Percentiles rank a stretch among this genome's conserved stretches.
Evolutionary conservation across 1,284 basidiomycete genomes (phyloP).

Genomic region (Testicularia cyperi): DNA sequence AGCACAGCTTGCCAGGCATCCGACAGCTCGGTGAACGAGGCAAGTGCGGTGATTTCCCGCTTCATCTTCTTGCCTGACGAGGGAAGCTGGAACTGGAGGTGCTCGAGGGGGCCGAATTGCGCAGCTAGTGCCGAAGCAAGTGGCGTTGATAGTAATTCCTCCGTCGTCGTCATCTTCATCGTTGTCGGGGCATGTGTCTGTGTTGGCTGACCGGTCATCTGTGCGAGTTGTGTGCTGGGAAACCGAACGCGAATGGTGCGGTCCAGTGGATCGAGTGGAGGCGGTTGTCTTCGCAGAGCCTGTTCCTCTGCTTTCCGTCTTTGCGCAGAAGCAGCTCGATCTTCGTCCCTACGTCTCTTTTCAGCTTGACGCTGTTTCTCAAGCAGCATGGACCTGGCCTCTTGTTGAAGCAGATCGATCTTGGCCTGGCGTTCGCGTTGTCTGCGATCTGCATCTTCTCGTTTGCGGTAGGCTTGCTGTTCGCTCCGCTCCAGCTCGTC

Average conservation of each 20-base stretch:
- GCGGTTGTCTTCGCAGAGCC: slow-evolving; percentile 13
- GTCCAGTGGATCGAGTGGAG: slow-evolving; percentile 39
- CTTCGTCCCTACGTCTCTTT: slow-evolving; percentile 13
- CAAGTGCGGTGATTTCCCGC: slow-evolving; percentile 42
- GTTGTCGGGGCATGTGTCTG: no score
- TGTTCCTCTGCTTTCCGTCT: slow-evolving; percentile 12
- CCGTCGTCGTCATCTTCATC: not conserved
- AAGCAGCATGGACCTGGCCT: slow-evolving; percentile 26
- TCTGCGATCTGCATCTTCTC: slow-evolving; percentile 61
- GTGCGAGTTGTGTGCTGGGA: slow-evolving; percentile 29
- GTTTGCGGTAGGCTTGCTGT: slow-evolving; percentile 68
- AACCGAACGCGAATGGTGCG: slow-evolving; percentile 45
- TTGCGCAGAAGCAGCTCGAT: slow-evolving; percentile 6
- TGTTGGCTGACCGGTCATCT: slow-evolving; percentile 27
- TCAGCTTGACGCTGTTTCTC: slow-evolving; percentile 10
- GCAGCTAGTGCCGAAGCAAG: slow-evolving; percentile 18
- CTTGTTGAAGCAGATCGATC: slow-evolving; percentile 28
- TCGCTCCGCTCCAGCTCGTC: slow-evolving; percentile 83
- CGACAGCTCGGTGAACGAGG: slow-evolving; percentile 33
- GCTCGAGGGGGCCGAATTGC: slow-evolving; percentile 39
- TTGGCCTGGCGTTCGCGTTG: slow-evolving; percentile 10
- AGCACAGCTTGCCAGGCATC: slow-evolving; percentile 45
- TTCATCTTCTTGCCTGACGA: slow-evolving; percentile 27
- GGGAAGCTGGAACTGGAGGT: slow-evolving; percentile 29
- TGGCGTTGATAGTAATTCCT: slow-evolving; percentile 22